Conservation (phyloP, 2,329 filamentous ascomycete species). For the Penicillium sp. region DNA sequence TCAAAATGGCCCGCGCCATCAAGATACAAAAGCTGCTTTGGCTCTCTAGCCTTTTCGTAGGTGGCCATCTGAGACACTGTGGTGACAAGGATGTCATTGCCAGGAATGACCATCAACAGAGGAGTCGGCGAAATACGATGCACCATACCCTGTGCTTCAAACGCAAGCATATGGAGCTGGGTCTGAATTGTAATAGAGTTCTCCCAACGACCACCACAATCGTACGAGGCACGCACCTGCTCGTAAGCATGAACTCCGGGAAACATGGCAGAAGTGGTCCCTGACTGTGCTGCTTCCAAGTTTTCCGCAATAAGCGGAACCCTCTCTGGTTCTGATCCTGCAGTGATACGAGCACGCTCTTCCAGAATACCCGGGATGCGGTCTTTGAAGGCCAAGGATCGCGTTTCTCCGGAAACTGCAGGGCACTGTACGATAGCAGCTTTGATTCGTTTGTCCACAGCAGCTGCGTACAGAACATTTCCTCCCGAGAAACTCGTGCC, state of each 20-base stretch:
- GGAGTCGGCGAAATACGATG: conserved; percentile 16
- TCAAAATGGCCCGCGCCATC: conserved; percentile 47
- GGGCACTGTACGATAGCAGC: conserved; percentile 45
- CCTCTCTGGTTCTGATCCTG: conserved; percentile 4
- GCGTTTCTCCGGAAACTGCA: conserved; percentile 39
- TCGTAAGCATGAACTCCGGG: conserved; percentile 9
- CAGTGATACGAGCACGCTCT: conserved; percentile 1
- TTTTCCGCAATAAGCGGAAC: conserved; percentile 6
- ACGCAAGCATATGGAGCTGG: conserved; percentile 8
- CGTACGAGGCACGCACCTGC: conserved; percentile 1
- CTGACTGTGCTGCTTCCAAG: background rate
- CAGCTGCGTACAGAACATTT: conserved; percentile 44
- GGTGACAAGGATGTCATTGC: conserved; percentile 9
- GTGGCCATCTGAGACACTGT: conserved; percentile 34
- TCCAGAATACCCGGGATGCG: conserved; percentile 2
- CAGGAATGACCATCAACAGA: conserved; percentile 8
- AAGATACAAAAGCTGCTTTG: conserved; percentile 45
- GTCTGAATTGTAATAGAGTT: conserved; percentile 6
- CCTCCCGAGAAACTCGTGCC: conserved; percentile 45
- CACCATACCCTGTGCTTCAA: conserved; percentile 11
- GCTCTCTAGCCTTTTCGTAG: conserved; percentile 43
- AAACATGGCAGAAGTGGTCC: conserved; percentile 4
- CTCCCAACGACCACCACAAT: conserved; percentile 8
- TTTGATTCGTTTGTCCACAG: conserved; percentile 47
- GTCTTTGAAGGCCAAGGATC: conserved; percentile 11